These are phyloP conservation scores for Ochromonas danica DNA, from an alignment of 108 stramenopile genomes.

Conservation along the genomic window DNA sequence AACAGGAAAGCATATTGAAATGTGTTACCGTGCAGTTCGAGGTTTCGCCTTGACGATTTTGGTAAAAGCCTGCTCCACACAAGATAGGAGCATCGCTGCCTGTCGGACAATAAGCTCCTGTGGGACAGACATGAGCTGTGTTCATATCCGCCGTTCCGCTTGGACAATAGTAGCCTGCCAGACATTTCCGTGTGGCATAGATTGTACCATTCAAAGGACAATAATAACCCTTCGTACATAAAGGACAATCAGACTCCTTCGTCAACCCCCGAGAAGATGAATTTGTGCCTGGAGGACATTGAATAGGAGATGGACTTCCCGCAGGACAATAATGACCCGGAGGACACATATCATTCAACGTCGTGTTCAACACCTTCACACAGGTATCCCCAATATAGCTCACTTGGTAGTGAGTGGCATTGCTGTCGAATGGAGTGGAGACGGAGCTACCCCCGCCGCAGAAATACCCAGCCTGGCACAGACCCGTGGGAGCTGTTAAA, in stretches of 20 bases:
- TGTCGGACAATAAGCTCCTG: conserved; percentile 45
- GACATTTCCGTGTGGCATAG: conserved; percentile 29
- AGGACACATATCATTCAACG: conserved; percentile 45
- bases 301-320: conserved; percentile 34
- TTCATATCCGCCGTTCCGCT: neutral
- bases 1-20: too few species aligned
- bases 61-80: conserved; percentile 44
- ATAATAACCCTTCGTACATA: conserved; percentile 46
- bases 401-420: neutral
- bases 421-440: neutral
- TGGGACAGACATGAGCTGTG: neutral
- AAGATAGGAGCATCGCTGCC: conserved; percentile 42
- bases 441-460: conserved; percentile 30
- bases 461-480: conserved; percentile 42
- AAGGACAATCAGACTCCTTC: conserved; percentile 38
- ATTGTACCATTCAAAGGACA: conserved; percentile 31
- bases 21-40: too few species aligned
- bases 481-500: conserved; percentile 23
- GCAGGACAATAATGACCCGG: conserved; percentile 42
- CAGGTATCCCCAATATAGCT: conserved; percentile 47
- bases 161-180: conserved; percentile 11
- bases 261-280: conserved; percentile 9
- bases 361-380: conserved; percentile 43
- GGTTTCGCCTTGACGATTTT: too few species aligned
- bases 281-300: conserved; percentile 55